Base-by-base conservation (phyloP, 1,139 yeast genomes). In the Saccharomyces hybrid region DNA sequence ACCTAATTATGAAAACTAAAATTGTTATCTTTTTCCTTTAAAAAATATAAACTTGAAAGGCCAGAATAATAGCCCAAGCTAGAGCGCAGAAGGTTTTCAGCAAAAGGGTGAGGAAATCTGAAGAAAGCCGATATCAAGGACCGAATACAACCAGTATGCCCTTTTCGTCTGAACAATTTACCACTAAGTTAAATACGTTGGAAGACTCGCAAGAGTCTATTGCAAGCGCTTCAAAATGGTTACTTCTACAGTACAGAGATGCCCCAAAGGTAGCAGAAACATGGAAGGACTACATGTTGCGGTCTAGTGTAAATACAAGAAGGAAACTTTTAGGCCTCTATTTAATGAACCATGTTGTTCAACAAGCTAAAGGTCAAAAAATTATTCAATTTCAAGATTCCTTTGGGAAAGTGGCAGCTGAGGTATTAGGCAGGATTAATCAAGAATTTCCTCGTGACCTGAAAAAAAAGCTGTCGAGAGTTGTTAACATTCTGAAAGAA, bases 201-300 rank as follows among this genome's bases (percentile, higher is more conserved):
- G 85, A 82, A 63, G 95, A 87, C 61, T 83, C 96, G 0, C 96
- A 88, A 65, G 96, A 88, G 57, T 82, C 91, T n/a, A 88, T 89
- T 62, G 90, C 86, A 27, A 79, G 88, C n/a, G 83, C 88, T 5
- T 83, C 95, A 0, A 93, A 87, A 69, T 89, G 96, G 96, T 81
- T 85, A 47, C 72, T 89, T 59, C 86, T 88, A 66, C 93, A 88
- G 68, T 82, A 86, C 60, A 76, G 89, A 57, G 82, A 86, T 61
- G 82, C 86, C 46, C 69, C 71, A 9, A 79, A 79, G 50, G 77
- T 85, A 28, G 88, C 91, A 2, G 71, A 75, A 51, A 71, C 81
- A 19, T 89, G 96, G 97, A 72, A 80, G 14, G 70, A 55, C 11
- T 68, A 66, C 51, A 60, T 67, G 59, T 53, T 60, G 19, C 60